phyloP scores from a whole-genome alignment of 2,329 filamentous ascomycete species.

The Atkinsonella hypoxylon region DNA sequence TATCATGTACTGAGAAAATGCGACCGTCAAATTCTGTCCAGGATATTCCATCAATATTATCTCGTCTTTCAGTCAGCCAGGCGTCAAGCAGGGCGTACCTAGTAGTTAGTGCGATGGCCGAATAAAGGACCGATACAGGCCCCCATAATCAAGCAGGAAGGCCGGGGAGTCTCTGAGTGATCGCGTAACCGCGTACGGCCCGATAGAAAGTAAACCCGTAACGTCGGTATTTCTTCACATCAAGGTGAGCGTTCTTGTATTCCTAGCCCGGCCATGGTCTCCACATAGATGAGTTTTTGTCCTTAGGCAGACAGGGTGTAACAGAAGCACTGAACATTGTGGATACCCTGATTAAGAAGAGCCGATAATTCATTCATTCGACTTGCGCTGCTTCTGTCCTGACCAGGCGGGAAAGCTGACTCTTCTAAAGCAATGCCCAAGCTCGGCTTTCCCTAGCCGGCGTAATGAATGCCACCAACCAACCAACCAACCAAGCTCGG shows the following conservation, averaged over 20 bases:
- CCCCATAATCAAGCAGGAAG: slow-evolving; percentile 2
- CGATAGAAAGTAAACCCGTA: slow-evolving; percentile 5
- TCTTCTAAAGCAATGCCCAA: no score
- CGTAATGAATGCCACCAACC: no score
- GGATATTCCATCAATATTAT: slow-evolving; percentile 3
- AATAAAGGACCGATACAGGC: slow-evolving; percentile 5
- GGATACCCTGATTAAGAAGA: slow-evolving; percentile 7
- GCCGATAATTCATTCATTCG: no score
- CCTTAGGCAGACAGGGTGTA: slow-evolving; percentile 1
- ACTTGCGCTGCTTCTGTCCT: slow-evolving; percentile 2
- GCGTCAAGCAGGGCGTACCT: slow-evolving; percentile 3
- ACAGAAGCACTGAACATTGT: slow-evolving; percentile 7
- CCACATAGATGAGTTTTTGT: slow-evolving; percentile 6
- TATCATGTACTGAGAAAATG: slow-evolving; percentile 3
- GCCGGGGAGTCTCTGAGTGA: slow-evolving; percentile 5
- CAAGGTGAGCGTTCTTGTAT: neutral
- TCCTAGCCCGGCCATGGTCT: neutral
- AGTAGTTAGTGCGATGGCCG: slow-evolving; percentile 1
- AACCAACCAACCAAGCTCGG: no score
- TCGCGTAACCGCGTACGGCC: neutral
- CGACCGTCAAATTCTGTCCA: slow-evolving; percentile 6
- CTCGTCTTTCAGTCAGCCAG: slow-evolving; percentile 2
- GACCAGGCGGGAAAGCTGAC: neutral
- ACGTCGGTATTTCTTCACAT: slow-evolving; percentile 3
- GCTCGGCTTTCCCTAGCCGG: no score